Percentiles rank a stretch among this genome's conserved stretches.
Evolutionary conservation across 768 basidiomycete genomes (phyloP).

Genomic region (Agaricus subrufescens): DNA sequence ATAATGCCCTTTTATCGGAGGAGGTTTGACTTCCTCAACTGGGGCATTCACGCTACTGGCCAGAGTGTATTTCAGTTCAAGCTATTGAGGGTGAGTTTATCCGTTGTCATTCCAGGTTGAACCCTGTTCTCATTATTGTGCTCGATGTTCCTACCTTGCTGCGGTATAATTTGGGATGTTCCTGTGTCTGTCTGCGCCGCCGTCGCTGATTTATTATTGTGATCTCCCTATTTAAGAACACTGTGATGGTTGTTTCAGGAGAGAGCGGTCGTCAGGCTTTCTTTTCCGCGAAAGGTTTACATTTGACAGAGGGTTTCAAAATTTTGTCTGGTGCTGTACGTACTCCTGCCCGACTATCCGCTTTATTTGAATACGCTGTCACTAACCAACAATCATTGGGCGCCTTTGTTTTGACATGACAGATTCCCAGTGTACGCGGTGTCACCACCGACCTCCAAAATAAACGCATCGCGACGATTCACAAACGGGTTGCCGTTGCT

Average conservation of each 20-base stretch:
- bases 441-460: slow-evolving; percentile 69
- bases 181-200: no score
- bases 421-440: slow-evolving; percentile 76
- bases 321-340: slow-evolving; percentile 74
- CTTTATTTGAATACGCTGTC: not conserved
- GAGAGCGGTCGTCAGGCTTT: slow-evolving; percentile 65
- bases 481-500: slow-evolving; percentile 62
- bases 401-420: slow-evolving; percentile 13
- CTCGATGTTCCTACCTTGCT: not conserved
- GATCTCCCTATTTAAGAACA: slow-evolving; percentile 41
- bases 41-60: slow-evolving; percentile 66
- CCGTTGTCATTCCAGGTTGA: not conserved
- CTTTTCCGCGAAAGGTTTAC: slow-evolving; percentile 65
- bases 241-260: slow-evolving; percentile 73
- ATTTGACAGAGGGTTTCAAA: slow-evolving; percentile 77
- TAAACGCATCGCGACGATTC: slow-evolving; percentile 57
- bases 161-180: no score
- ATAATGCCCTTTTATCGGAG: slow-evolving; percentile 65
- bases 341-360: slow-evolving; percentile 15
- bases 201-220: no score
- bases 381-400: slow-evolving; percentile 10
- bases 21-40: slow-evolving; percentile 69
- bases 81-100: slow-evolving; percentile 52
- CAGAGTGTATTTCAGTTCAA: slow-evolving; percentile 66
- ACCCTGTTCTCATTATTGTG: not conserved